Evolutionary conservation across 495 filamentous ascomycete genomes (phyloP).

Genomic region (Aspergillus mulundensis): DNA sequence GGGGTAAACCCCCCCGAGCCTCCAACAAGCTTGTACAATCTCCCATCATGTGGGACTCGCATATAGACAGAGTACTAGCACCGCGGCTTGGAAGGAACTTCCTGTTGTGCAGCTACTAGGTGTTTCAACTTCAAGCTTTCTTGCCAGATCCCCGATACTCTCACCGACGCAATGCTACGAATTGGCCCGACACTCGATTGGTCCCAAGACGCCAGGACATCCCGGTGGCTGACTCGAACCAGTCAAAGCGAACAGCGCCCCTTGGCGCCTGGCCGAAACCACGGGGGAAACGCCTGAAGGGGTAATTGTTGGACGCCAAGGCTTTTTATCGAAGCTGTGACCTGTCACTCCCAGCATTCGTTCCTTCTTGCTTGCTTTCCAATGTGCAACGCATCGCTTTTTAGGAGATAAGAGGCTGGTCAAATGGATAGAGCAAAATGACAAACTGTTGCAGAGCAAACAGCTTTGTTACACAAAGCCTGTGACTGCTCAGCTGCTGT

Average conservation of each 20-base stretch:
- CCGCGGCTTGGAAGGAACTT: too few relatives aligned
- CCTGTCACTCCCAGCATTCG: not conserved
- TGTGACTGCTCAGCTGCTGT: too few relatives aligned
- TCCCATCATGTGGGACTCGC: too few relatives aligned
- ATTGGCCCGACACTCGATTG: not conserved
- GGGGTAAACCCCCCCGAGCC: too few relatives aligned
- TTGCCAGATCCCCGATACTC: not conserved
- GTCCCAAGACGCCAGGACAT: not conserved
- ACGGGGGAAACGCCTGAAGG: not conserved
- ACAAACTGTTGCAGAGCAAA: not conserved
- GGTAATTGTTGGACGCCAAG: not conserved
- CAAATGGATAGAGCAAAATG: not conserved
- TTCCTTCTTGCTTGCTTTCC: not conserved
- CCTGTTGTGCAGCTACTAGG: too few relatives aligned
- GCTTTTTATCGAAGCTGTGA: not conserved
- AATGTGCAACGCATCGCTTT: not conserved
- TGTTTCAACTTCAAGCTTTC: not conserved
- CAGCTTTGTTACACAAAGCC: not conserved
- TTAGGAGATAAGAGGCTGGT: not conserved
- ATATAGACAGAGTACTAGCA: too few relatives aligned
- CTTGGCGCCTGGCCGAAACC: not conserved
- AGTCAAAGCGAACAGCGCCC: not conserved
- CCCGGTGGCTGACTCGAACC: not conserved
- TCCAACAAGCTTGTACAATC: too few relatives aligned
- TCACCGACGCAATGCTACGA: not conserved